Conservation (phyloP, 1,284 basidiomycete genomes). For the Ceratobasidium sp. region DNA sequence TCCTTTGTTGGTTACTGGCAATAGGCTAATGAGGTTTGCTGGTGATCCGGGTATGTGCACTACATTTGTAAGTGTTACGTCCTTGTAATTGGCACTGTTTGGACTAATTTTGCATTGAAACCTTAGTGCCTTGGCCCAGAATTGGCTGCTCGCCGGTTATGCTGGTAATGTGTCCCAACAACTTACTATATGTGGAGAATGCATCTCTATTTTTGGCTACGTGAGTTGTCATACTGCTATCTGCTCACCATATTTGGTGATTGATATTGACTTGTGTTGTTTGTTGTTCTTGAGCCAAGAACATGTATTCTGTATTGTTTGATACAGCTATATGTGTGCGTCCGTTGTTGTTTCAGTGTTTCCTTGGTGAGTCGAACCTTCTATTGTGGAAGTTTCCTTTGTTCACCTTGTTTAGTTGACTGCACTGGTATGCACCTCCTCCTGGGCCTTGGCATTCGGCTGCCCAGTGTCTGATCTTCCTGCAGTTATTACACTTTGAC, state of each 20-base stretch:
- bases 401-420: not conserved
- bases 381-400: not conserved
- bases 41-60: constrained; percentile 54
- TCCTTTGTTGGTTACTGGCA: constrained; percentile 3
- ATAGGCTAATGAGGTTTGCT: constrained; percentile 55
- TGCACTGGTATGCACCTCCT: not conserved
- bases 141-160: too few relatives aligned
- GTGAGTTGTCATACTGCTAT: too few relatives aligned
- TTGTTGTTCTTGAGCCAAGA: constrained; percentile 10
- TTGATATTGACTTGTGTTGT: too few relatives aligned
- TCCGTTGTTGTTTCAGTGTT: constrained; percentile 4
- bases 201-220: too few relatives aligned
- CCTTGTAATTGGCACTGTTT: too few relatives aligned
- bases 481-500: constrained; percentile 4
- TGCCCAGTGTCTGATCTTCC: constrained; percentile 13
- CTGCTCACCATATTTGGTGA: too few relatives aligned
- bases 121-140: too few relatives aligned
- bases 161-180: too few relatives aligned
- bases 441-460: constrained; percentile 8
- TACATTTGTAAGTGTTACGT: constrained; percentile 53
- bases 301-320: not conserved
- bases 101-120: too few relatives aligned
- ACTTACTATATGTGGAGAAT: too few relatives aligned
- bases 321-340: not conserved
- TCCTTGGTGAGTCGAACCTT: not conserved